Base-by-base conservation (phyloP, 768 basidiomycete species). In the Hortiboletus campestris region DNA sequence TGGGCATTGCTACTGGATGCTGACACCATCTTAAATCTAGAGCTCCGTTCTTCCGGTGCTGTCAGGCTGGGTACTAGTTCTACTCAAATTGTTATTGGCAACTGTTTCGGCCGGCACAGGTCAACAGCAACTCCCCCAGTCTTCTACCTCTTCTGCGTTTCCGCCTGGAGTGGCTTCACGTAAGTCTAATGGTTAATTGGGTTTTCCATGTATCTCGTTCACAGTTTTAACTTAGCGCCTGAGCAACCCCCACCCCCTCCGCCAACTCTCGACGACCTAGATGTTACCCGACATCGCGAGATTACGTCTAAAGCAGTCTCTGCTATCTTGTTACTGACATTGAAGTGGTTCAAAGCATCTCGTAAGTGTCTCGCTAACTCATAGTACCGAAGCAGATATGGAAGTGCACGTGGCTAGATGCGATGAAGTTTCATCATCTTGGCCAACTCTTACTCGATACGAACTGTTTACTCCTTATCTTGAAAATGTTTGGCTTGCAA, bases 311-410 rank as follows among this genome's bases (percentile, higher is more conserved):
- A 99, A 70, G 94, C 94, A 0, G 92, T 97, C 5, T 98, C 97
- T 14, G 96, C 94, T 1, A 97, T 98, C 54, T 72, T 99, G 28
- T 73, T 98, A 6, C 76, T 98, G 36, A 83, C 90, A 2, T 71
- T 99, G 61, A 97, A 98, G 70, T 99, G 97, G 97, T 96, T 98
- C 79, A 98, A 98, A 73, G 91, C 90, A 22, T 98, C 96, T 48
- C 97, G 96, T 98, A 62, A 71, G 94, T 80, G 11, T 45, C 46
- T 47, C 39, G 17, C 20, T 42, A 28, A 22, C 52, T 31, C 45
- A 44, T 28, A 13, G 20, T 34, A 44, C 17, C 9, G 8, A 29
- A 19, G 17, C 47, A 42, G 2, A 32, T 20, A 58, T 31, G 49
- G 43, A 55, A 39, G 22, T 28, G 48, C 36, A 38, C 52, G n/a